phyloP scores from a whole-genome alignment of 164 flowering plant species.

The Liriodendron chinense region DNA sequence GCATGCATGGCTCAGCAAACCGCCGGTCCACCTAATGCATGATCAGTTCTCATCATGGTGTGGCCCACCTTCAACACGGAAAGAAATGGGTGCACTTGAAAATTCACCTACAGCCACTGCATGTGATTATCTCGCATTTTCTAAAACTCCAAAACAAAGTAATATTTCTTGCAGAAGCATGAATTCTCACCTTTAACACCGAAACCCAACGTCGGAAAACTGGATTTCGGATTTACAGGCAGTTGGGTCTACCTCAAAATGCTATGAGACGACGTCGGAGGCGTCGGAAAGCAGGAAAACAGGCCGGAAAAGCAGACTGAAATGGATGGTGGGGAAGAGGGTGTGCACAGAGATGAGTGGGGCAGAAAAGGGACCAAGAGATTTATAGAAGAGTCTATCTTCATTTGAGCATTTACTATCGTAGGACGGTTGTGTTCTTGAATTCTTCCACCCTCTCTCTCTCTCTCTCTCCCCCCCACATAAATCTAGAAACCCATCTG shows the following conservation, averaged over 20 bases:
- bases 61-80: too few relatives aligned
- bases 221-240: background rate
- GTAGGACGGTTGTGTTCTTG: constrained; percentile 23
- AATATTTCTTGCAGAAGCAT: too few relatives aligned
- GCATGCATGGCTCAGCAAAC: too few relatives aligned
- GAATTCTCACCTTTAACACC: background rate
- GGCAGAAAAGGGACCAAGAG: constrained; percentile 9
- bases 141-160: background rate
- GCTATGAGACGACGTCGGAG: background rate
- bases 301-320: background rate
- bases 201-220: background rate
- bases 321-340: background rate
- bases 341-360: background rate
- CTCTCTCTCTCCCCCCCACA: background rate
- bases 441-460: constrained; percentile 11
- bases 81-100: too few relatives aligned
- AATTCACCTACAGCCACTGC: too few relatives aligned
- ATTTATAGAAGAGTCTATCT: constrained; percentile 17
- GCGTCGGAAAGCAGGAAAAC: background rate
- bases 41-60: too few relatives aligned
- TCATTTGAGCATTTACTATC: constrained; percentile 21
- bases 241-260: too few relatives aligned
- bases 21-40: too few relatives aligned
- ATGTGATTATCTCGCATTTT: too few relatives aligned
- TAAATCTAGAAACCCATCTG: constrained; percentile 9